Percentiles rank a stretch among this genome's conserved stretches.
These are phyloP conservation scores for Saccharomycopsis capsularis DNA, from an alignment of 805 yeast genomes.

Conservation along the genomic window DNA sequence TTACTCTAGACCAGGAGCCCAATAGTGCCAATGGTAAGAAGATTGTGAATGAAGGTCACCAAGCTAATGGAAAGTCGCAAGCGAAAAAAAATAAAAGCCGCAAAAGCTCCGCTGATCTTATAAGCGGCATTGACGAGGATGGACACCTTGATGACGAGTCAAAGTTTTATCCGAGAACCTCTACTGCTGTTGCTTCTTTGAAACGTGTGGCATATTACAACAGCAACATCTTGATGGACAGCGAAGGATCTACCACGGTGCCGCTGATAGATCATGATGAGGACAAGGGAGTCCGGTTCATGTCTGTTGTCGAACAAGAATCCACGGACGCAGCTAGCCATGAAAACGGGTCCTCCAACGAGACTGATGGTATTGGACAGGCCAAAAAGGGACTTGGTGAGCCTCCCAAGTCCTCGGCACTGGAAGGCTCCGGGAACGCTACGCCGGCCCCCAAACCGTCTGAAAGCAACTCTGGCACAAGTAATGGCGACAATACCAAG, in stretches of 20 bases:
- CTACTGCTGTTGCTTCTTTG: background rate
- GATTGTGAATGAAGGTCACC: no score
- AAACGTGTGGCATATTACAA: background rate
- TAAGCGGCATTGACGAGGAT: background rate
- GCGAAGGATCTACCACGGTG: background rate
- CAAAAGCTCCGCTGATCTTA: background rate
- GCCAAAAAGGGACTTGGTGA: no score
- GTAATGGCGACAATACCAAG: no score
- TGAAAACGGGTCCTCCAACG: no score
- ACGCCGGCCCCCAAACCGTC: background rate
- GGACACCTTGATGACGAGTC: background rate
- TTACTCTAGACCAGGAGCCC: background rate
- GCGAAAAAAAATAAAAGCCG: no score
- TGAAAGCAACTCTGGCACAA: background rate
- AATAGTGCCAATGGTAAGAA: background rate
- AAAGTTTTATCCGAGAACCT: background rate
- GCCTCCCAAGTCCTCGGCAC: no score
- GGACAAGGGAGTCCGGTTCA: no score
- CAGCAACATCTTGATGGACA: background rate
- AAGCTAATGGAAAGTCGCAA: no score
- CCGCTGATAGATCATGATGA: no score
- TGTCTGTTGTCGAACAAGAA: no score
- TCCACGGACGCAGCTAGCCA: no score
- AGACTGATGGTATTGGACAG: no score
- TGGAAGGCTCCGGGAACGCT: background rate